Evolutionary conservation across 768 basidiomycete genomes (phyloP).

Genomic region (Panaeolus papilionaceus): DNA sequence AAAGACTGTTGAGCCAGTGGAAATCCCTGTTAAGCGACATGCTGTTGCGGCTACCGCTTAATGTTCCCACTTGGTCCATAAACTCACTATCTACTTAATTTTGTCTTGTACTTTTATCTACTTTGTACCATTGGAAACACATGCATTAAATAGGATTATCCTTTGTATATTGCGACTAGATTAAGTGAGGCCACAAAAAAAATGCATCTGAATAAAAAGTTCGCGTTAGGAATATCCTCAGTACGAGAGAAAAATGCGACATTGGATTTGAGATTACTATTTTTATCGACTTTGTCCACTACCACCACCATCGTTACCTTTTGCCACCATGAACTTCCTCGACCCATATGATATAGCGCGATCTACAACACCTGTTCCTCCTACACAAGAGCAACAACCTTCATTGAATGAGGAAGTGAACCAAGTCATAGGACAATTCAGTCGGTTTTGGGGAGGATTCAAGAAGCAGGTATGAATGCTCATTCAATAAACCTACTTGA

Average conservation of each 20-base stretch:
- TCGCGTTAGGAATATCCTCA: not conserved
- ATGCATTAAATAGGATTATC: constrained; percentile 2
- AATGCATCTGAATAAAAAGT: not conserved
- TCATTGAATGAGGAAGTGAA: constrained; percentile 87
- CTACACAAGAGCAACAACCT: constrained; percentile 48
- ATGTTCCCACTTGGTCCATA: constrained; percentile 13
- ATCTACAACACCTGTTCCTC: constrained; percentile 51
- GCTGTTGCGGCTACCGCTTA: constrained; percentile 38
- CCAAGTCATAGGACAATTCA: constrained; percentile 88
- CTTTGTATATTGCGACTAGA: not conserved
- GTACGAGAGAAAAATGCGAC: not conserved
- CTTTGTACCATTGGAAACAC: constrained; percentile 8
- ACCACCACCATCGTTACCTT: constrained; percentile 19
- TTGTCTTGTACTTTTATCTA: constrained; percentile 17
- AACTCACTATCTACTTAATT: not conserved
- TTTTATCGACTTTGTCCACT: constrained; percentile 1
- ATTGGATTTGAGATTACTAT: not conserved
- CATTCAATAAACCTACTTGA: not conserved
- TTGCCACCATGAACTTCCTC: constrained; percentile 68
- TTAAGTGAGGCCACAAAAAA: not conserved
- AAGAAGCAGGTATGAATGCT: constrained; percentile 76
- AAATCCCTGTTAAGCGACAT: constrained; percentile 33
- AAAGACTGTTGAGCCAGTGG: constrained; percentile 2
- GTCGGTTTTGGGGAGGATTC: constrained; percentile 90
- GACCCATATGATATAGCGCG: constrained; percentile 70